These are phyloP conservation scores for Colletotrichum sp. DNA, from an alignment of 2,329 filamentous ascomycete species.

Conservation along the genomic window DNA sequence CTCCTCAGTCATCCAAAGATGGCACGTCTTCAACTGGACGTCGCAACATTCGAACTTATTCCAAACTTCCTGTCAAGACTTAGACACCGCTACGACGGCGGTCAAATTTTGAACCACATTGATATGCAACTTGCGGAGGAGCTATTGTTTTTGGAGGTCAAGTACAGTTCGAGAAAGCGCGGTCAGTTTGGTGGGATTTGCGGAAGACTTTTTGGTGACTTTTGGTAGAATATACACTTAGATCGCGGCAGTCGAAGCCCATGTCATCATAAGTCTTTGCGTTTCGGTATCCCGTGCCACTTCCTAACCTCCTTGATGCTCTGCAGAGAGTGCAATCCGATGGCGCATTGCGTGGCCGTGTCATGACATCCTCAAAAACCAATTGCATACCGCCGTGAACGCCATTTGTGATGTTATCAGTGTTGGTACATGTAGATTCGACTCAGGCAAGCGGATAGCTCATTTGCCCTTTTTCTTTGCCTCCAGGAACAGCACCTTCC, in stretches of 20 bases:
- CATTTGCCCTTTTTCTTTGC: conserved; percentile 78
- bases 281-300: neutral
- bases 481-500: conserved; percentile 95
- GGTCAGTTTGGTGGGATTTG: neutral
- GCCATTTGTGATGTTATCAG: conserved; percentile 20
- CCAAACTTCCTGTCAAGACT: neutral
- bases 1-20: neutral
- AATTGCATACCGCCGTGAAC: conserved; percentile 19
- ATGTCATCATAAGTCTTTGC: neutral
- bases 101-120: neutral
- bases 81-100: neutral
- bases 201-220: neutral
- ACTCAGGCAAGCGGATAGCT: neutral
- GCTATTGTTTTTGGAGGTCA: neutral
- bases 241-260: neutral
- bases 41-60: neutral
- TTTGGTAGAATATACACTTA: conserved; percentile 11
- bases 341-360: neutral
- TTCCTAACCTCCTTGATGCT: neutral
- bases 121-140: neutral
- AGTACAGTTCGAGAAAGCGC: neutral
- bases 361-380: conserved; percentile 5
- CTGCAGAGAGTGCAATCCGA: neutral
- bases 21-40: neutral
- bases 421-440: conserved; percentile 19